Base-by-base conservation (phyloP, 1,284 basidiomycete genomes). In the Fomes fomentarius region DNA sequence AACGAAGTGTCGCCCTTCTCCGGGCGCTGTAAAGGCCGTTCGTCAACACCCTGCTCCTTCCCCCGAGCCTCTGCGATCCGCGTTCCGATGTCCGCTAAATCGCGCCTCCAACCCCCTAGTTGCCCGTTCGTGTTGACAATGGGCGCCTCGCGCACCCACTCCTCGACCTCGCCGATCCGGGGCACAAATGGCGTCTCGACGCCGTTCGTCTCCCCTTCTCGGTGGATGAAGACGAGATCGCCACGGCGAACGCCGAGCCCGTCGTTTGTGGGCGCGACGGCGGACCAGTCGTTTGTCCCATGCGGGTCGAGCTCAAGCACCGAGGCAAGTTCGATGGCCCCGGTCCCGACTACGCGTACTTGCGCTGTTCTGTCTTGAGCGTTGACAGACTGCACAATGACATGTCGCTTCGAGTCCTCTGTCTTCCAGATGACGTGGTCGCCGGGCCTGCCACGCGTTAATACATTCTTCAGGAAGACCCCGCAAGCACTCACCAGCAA, bases 361-460 rank as follows among this genome's bases (percentile, higher is more conserved):
- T 79, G 76, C 7, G 90, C 90, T 7, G 87, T 89, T 50, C 93
- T 79, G 42, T 93, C 84, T 26, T 70, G 69, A 0, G 93, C 83
- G 66, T 92, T 83, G 50, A 92, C 91, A 19, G 77, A 79, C 69
- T 95, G 93, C 8, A 97, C 86, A 56, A 96, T 81, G 1, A 87
- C 94, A 37, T 85, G 76, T 33, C 81, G 79, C 47, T 75, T 80
- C 65, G 77, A 77, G 42, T 84, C 86, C 70, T 93, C 91, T 35
- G 79, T 83, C 65, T 88, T 89, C 87, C 91, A 95, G n/a, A 94
- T 66, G 10, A 96, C 87, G 70, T 93, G 87, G 64, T 97, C 94
- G 25, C 95, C 94, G 3, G 94, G 94, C 93, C 93, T 93, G 45
- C 3, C 43, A 24, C 30, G 47, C 24, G 19, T 28, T 40, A 54